These are phyloP conservation scores for Yarrowia sp. DNA, from an alignment of 805 yeast genomes.

Conservation along the genomic window DNA sequence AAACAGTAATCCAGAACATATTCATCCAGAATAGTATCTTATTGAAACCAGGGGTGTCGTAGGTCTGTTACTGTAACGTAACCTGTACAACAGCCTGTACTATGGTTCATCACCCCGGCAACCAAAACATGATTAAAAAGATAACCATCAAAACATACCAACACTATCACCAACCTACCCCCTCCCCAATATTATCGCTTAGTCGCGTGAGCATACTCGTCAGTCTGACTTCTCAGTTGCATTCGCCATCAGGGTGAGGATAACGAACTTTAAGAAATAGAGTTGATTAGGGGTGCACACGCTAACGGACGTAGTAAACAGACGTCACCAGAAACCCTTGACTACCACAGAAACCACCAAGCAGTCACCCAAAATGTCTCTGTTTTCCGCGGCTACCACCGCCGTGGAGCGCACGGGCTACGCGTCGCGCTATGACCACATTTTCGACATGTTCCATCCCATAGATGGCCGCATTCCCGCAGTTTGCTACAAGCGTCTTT, in stretches of 20 bases:
- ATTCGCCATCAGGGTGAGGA: too few relatives aligned
- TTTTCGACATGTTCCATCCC: slow-evolving; percentile 24
- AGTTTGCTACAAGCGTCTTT: slow-evolving; percentile 22
- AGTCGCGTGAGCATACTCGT: neutral
- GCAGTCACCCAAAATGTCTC: neutral
- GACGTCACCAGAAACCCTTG: neutral
- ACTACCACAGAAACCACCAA: neutral
- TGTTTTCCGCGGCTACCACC: neutral
- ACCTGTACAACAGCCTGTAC: too few relatives aligned
- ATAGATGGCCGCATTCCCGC: slow-evolving; percentile 22
- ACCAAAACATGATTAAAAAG: too few relatives aligned
- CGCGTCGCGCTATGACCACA: slow-evolving; percentile 11
- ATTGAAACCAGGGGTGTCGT: too few relatives aligned
- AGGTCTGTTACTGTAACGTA: too few relatives aligned
- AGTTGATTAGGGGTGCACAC: slow-evolving; percentile 14
- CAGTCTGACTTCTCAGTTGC: too few relatives aligned
- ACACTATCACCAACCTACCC: too few relatives aligned
- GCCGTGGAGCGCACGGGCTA: slow-evolving; percentile 17
- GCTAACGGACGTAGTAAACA: neutral
- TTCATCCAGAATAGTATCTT: too few relatives aligned
- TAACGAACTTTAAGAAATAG: neutral
- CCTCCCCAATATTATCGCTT: neutral
- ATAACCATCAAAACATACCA: too few relatives aligned
- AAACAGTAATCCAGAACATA: too few relatives aligned
- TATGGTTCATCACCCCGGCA: too few relatives aligned